Conservation (phyloP, 2,329 filamentous ascomycete species). For the Sordariomycetes sp. region DNA sequence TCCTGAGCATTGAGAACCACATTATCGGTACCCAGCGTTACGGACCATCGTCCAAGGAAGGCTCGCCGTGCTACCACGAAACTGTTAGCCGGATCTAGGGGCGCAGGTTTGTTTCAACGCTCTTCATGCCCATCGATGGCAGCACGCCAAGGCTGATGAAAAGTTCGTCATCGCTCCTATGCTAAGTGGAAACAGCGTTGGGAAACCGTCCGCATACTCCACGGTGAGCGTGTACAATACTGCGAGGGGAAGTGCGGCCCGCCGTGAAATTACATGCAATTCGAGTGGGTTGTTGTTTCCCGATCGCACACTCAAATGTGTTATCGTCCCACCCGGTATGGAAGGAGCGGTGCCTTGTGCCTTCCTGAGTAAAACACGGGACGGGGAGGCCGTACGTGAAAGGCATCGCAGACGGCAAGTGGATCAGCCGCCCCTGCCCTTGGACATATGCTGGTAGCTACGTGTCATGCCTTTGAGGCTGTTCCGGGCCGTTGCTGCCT, state of each 20-base stretch:
- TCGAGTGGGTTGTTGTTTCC: not conserved
- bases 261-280: not conserved
- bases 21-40: no score
- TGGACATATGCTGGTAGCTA: not conserved
- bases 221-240: not conserved
- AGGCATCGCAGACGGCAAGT: not conserved
- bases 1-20: no score
- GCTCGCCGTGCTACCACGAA: no score
- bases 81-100: no score
- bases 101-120: no score
- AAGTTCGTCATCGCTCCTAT: no score
- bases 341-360: not conserved
- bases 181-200: no score
- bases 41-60: no score
- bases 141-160: no score
- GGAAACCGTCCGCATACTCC: no score
- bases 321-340: not conserved
- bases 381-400: not conserved
- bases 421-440: not conserved
- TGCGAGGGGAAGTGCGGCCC: not conserved
- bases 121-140: no score
- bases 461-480: not conserved
- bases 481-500: no score
- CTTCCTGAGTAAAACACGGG: not conserved
- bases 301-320: not conserved